A percentile compares a stretch with the other conserved stretches of the same genome.
phyloP scores from a whole-genome alignment of 2,329 filamentous ascomycete genomes.

The Harringtonia lauricola region DNA sequence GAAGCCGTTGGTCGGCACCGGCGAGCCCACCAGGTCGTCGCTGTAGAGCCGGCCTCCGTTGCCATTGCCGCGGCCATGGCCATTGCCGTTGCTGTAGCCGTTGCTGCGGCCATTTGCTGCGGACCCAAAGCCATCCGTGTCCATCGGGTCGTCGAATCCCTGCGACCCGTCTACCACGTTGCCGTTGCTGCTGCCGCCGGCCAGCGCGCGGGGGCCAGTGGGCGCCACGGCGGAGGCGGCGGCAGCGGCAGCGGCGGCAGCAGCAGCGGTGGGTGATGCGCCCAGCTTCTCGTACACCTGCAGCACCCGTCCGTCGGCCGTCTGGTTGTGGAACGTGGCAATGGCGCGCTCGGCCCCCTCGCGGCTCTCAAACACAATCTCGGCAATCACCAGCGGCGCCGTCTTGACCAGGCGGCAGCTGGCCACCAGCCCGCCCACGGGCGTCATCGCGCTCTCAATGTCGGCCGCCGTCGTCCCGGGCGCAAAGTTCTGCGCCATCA shows the following conservation, averaged over 20 bases:
- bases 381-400: slow-evolving; percentile 62
- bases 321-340: slow-evolving; percentile 67
- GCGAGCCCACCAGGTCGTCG: slow-evolving; percentile 23
- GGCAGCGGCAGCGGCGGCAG: slow-evolving; percentile 16
- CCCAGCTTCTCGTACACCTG: slow-evolving; percentile 57
- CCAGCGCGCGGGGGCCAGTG: slow-evolving; percentile 19
- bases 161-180: slow-evolving; percentile 40
- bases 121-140: slow-evolving; percentile 22
- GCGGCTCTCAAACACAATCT: slow-evolving; percentile 62
- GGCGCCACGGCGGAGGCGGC: slow-evolving; percentile 16
- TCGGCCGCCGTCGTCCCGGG: slow-evolving; percentile 72
- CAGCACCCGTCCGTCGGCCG: slow-evolving; percentile 63
- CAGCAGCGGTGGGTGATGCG: background rate
- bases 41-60: slow-evolving; percentile 33
- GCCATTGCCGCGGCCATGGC: slow-evolving; percentile 6
- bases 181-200: slow-evolving; percentile 22
- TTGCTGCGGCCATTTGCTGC: too few species aligned
- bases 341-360: slow-evolving; percentile 67
- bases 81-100: slow-evolving; percentile 2
- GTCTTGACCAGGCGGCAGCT: slow-evolving; percentile 59
- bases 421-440: slow-evolving; percentile 56
- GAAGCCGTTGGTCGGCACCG: background rate
- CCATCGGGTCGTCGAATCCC: slow-evolving; percentile 41
- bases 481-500: slow-evolving; percentile 74
- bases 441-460: slow-evolving; percentile 72